Conservation (phyloP, 176 grass and related monocot species). For the Zoysia pacifica region DNA sequence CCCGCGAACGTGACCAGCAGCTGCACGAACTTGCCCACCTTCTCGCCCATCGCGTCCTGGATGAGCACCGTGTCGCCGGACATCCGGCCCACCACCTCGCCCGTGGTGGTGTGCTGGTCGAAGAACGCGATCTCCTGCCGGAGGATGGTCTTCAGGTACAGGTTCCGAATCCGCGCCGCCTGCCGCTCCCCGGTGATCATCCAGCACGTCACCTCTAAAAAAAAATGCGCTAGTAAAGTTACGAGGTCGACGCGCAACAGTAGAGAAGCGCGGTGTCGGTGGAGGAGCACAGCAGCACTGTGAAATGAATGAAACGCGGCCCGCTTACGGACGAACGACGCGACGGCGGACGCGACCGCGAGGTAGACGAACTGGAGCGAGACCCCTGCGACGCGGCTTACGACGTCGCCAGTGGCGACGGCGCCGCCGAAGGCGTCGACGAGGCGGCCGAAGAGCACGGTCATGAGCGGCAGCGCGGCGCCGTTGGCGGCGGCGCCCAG, state of each 20-base stretch:
- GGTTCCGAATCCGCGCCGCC: slow-evolving; percentile 84
- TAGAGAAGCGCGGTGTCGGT: background rate
- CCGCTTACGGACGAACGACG: slow-evolving; percentile 87
- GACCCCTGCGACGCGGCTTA: slow-evolving; percentile 73
- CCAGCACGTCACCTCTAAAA: slow-evolving; percentile 94
- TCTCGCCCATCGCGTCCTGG: slow-evolving; percentile 99
- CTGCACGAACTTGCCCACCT: slow-evolving; percentile 98
- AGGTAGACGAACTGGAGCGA: slow-evolving; percentile 88
- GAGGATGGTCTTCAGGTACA: slow-evolving; percentile 94
- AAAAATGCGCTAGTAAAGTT: no score
- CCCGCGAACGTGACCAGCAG: slow-evolving; percentile 80
- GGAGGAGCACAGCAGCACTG: background rate
- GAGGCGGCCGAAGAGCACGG: slow-evolving; percentile 83
- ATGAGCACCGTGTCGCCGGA: slow-evolving; percentile 96
- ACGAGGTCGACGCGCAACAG: background rate
- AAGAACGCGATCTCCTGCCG: slow-evolving; percentile 98
- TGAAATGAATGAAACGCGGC: background rate
- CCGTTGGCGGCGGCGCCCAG: slow-evolving; percentile 82
- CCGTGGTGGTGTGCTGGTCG: slow-evolving; percentile 89
- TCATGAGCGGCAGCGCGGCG: slow-evolving; percentile 85
- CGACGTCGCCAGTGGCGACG: slow-evolving; percentile 53
- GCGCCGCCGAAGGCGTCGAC: slow-evolving; percentile 87
- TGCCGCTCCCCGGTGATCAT: slow-evolving; percentile 97
- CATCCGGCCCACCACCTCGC: slow-evolving; percentile 94
- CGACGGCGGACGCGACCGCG: slow-evolving; percentile 66